Evolutionary conservation across 202 grass and related monocot species (phyloP), one percentile per base, ranked within the genome.

Genomic region (Saccharum hybrid): DNA sequence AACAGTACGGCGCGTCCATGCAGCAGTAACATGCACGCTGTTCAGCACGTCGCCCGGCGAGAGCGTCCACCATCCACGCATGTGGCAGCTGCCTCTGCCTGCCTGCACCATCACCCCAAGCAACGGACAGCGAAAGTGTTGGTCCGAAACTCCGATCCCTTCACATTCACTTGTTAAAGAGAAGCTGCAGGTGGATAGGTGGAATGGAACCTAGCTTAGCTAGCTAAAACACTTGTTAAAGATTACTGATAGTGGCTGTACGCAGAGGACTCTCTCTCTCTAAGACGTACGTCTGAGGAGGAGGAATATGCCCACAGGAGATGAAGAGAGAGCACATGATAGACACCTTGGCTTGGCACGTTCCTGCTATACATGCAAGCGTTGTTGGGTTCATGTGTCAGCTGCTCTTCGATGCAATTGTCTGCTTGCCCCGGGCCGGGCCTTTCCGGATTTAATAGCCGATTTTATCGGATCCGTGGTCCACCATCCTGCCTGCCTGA

Each of bases 321-420:
- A 37, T 36, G 34, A 6, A 37, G 36, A 37, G 36, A 37, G 36
- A 46, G 43, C 83, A 68, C 88, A 86, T 82, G 83, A 68, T 37
- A 11, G 82, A 89, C 83, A 86, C 59, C 74, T 75, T 74, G 88
- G 83, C 83, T 74, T 37, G 88, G 88, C 84, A 86, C 68, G 75
- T 82, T 86, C 33, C 46, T 59, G 56, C 54, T n/a, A 21, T 18
- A 5, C 51, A n/a, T 19, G 51, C 18, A 21, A 59, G 16, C 2
- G 10, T 19, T 42, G 86, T 51, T 41, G 66, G 37, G 66, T 10
- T 72, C 19, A 23, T 72, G 81, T 78, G 48, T 84, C 39, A 57
- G 46, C 22, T 46, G 63, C 21, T 71, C 10, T 33, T 22, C 63
- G 21, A 38, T n/a, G 66, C 73, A 31, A 78, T 82, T 73, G 66